phyloP scores from a whole-genome alignment of 2,329 filamentous ascomycete genomes.

The Akanthomyces lecanii region DNA sequence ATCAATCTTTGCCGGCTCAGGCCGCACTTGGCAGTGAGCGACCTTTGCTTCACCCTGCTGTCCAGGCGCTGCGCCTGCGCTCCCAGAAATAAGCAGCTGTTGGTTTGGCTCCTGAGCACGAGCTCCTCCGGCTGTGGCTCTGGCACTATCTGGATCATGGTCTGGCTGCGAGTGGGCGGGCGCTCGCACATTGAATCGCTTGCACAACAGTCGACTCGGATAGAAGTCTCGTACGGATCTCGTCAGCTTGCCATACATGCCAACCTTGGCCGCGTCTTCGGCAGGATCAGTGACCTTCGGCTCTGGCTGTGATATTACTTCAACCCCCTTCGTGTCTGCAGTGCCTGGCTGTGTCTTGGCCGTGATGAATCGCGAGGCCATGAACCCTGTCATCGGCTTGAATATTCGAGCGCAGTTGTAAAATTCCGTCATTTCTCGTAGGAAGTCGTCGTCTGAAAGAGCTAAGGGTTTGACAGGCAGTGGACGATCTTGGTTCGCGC shows the following conservation, averaged over 20 bases:
- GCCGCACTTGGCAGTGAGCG: constrained; percentile 16
- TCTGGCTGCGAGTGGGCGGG: constrained; percentile 64
- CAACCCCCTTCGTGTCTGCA: constrained; percentile 21
- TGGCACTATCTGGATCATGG: constrained; percentile 20
- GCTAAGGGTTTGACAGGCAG: constrained; percentile 46
- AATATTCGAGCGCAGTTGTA: constrained; percentile 65
- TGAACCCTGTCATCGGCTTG: constrained; percentile 83
- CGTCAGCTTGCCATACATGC: constrained; percentile 91
- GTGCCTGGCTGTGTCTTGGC: constrained; percentile 42
- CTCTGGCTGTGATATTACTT: constrained; percentile 29
- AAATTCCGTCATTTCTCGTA: constrained; percentile 76
- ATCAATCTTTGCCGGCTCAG: constrained; percentile 48
- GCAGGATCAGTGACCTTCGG: constrained; percentile 59
- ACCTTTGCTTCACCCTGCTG: constrained; percentile 16
- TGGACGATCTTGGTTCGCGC: constrained; percentile 45
- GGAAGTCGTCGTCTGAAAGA: constrained; percentile 66
- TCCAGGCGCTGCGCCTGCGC: constrained; percentile 7
- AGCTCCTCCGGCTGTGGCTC: neutral
- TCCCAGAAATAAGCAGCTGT: constrained; percentile 13
- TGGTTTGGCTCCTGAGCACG: constrained; percentile 18
- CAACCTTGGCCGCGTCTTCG: constrained; percentile 79
- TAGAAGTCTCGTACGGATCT: constrained; percentile 67
- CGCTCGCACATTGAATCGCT: constrained; percentile 83
- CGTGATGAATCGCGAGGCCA: constrained; percentile 90
- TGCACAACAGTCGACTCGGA: constrained; percentile 83